phyloP scores from a whole-genome alignment of 1,284 basidiomycete species.

The Ganoderma lucidum region DNA sequence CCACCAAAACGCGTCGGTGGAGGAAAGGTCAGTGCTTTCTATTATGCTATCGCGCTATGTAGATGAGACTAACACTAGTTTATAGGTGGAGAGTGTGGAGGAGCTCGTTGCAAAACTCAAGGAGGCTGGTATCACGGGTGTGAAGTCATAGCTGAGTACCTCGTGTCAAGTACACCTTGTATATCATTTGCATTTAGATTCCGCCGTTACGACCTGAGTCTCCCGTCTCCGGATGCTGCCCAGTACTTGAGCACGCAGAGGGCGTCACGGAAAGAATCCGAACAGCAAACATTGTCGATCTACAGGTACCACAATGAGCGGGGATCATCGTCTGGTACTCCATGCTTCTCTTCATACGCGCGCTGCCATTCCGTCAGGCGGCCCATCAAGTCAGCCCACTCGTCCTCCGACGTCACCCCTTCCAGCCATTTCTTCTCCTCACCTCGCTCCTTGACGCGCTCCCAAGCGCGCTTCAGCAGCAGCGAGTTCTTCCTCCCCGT shows the following conservation, averaged over 20 bases:
- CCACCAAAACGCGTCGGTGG: constrained; percentile 94
- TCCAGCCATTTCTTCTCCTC: constrained; percentile 45
- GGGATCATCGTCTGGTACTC: constrained; percentile 1
- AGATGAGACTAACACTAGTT: background rate
- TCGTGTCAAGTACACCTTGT: background rate
- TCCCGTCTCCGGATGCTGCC: background rate
- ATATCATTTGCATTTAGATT: background rate
- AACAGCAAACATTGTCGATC: background rate
- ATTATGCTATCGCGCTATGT: background rate
- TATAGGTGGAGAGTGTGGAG: constrained; percentile 83
- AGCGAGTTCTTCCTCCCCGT: constrained; percentile 42
- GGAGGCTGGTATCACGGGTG: constrained; percentile 81
- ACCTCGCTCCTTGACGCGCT: constrained; percentile 50
- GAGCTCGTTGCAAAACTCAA: constrained; percentile 92
- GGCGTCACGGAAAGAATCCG: background rate
- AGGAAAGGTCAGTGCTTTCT: constrained; percentile 71
- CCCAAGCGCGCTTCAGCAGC: constrained; percentile 54
- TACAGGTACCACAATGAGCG: constrained; percentile 15
- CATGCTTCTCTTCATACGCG: constrained; percentile 48
- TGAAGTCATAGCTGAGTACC: constrained; percentile 40
- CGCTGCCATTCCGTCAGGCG: constrained; percentile 56
- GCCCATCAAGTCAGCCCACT: constrained; percentile 59
- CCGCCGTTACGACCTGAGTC: background rate
- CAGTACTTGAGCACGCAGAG: background rate
- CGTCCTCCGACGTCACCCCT: constrained; percentile 48